Evolutionary conservation across 257 asterid species (phyloP), one percentile per base, ranked within the genome.

Genomic region (Nicotiana benthamiana): DNA sequence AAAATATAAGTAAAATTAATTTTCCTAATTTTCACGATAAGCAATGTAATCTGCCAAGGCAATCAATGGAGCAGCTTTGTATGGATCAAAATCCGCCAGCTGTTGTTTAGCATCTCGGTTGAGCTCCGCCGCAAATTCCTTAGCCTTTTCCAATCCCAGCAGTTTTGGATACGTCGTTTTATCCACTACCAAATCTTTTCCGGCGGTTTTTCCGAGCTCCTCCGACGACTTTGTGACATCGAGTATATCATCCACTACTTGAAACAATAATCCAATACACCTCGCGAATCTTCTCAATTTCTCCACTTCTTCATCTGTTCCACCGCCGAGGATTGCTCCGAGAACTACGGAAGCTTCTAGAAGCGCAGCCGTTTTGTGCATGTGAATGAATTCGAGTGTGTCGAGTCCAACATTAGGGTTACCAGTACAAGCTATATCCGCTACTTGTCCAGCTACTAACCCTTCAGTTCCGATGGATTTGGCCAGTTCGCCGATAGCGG

Each of bases 391-490:
- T 74, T 93, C 94, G 1, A 93, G 80, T 16, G 87, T 85, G 4
- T 90, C 92, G 51, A 93, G 32, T 2, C 86, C 93, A 1, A 93
- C 88, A 6, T 61, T 75, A 9, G 82, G 16, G 16, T 82, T 78
- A 10, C 97, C 93, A 5, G 93, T 84, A 85, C 81, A 85, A 36
- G 77, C 30, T 20, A 93, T 12, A 80, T 93, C 97, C 53, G 86
- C 97, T 5, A 90, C 92, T 83, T 93, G 97, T n/a, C 97, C 97
- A 1, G 95, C 97, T 51, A 90, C 97, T 54, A 91, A 83, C 26
- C 97, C 97, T 84, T 90, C 91, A 0, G 92, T 81, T 48, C 97
- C 97, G 7, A 89, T 88, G 2, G 93, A 82, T 62, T 89, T 93
- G 0, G 97, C 94, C 34, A 93, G 46, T 78, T 93, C 97, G 5